Conservation (phyloP, 352 stramenopile species). For the Phytophthora fragariae region DNA sequence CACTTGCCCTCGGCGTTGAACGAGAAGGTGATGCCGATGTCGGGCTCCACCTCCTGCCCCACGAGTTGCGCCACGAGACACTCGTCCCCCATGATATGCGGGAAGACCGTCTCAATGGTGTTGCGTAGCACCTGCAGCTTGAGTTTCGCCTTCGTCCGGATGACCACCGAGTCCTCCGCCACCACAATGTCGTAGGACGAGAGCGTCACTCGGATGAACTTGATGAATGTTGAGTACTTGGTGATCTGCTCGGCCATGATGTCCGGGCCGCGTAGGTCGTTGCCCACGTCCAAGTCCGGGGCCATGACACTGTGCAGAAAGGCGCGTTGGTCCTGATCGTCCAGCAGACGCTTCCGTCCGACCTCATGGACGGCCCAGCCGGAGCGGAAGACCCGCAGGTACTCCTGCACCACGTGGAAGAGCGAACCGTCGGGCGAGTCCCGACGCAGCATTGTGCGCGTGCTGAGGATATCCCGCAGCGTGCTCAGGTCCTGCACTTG, state of each 20-base stretch:
- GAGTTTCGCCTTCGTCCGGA: conserved; percentile 38
- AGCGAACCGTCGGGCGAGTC: conserved; percentile 37
- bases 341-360: conserved; percentile 23
- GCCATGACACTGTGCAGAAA: conserved; percentile 55
- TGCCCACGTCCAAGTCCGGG: conserved; percentile 44
- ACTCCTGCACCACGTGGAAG: conserved; percentile 32
- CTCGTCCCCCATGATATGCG: conserved; percentile 51
- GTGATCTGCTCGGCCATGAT: conserved; percentile 53
- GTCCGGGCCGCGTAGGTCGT: conserved; percentile 39
- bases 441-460: background rate
- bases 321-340: conserved; percentile 35
- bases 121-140: conserved; percentile 56
- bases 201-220: conserved; percentile 46
- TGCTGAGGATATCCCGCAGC: conserved; percentile 19
- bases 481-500: conserved; percentile 39
- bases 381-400: conserved; percentile 38
- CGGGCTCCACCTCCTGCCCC: conserved; percentile 41
- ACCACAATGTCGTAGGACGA: conserved; percentile 42
- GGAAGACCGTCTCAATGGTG: conserved; percentile 56
- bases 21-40: conserved; percentile 42
- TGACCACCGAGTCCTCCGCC: conserved; percentile 45
- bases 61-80: conserved; percentile 50
- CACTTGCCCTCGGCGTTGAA: conserved; percentile 47
- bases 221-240: conserved; percentile 53
- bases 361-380: conserved; percentile 5